phyloP scores from a whole-genome alignment of 805 yeast species.

The Clavispora carvajalis region DNA sequence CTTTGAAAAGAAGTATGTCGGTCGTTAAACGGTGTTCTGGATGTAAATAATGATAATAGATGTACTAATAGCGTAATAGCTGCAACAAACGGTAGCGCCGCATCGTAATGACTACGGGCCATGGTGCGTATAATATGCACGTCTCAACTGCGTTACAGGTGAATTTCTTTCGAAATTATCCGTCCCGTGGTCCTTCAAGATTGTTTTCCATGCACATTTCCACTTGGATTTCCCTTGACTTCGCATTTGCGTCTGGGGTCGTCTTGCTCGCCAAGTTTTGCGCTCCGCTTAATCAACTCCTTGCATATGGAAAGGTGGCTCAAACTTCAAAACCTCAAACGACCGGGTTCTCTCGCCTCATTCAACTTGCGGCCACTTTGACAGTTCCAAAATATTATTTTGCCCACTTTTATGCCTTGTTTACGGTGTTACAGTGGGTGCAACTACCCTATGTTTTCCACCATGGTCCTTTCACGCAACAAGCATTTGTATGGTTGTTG shows the following conservation, averaged over 20 bases:
- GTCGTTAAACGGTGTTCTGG: conserved; percentile 29
- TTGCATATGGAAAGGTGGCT: conserved; percentile 13
- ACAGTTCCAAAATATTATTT: conserved; percentile 64
- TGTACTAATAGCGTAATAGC: background rate
- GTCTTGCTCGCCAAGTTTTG: background rate
- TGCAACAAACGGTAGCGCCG: too few species aligned
- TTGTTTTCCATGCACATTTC: background rate
- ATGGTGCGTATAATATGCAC: background rate
- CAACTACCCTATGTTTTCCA: conserved; percentile 8
- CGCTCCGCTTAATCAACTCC: conserved; percentile 4
- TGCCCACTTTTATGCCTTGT: conserved; percentile 52
- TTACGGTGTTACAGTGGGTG: conserved; percentile 29
- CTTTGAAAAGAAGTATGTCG: conserved; percentile 60
- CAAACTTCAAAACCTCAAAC: background rate
- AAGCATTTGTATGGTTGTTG: conserved; percentile 16
- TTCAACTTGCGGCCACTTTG: conserved; percentile 9
- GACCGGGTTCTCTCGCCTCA: background rate
- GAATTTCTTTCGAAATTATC: too few species aligned
- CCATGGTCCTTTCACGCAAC: background rate
- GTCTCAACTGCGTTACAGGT: background rate
- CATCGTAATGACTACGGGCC: background rate
- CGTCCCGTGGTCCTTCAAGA: too few species aligned
- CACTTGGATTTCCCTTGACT: background rate
- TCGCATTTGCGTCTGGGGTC: background rate
- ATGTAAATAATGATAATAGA: background rate